A percentile compares a stretch with the other conserved stretches of the same genome.
Conservation (phyloP, 768 basidiomycete genomes). For the Boletellus emodensis region DNA sequence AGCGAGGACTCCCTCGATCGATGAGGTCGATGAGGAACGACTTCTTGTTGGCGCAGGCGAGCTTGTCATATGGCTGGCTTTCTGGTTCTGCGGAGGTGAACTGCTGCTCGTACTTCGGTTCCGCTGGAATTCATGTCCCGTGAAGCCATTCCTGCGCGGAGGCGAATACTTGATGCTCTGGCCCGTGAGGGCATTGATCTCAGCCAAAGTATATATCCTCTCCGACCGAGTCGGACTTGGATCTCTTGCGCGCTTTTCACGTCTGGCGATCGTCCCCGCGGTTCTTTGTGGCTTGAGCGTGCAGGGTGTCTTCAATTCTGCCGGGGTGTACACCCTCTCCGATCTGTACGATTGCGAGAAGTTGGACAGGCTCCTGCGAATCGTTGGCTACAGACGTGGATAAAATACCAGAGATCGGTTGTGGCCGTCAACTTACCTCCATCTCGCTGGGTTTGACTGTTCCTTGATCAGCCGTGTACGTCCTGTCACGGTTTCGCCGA, state of each 20-base stretch:
- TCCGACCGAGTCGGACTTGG: conserved; percentile 31
- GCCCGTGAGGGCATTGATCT: conserved; percentile 30
- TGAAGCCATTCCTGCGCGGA: conserved; percentile 14
- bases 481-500: conserved; percentile 11
- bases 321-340: conserved; percentile 21
- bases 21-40: conserved; percentile 36
- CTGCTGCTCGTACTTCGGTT: conserved; percentile 16
- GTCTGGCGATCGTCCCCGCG: conserved; percentile 9
- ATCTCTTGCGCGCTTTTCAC: conserved; percentile 15
- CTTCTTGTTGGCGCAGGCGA: conserved; percentile 14
- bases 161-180: conserved; percentile 25
- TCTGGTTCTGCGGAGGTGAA: conserved; percentile 20
- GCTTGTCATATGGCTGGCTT: conserved; percentile 6
- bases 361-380: conserved; percentile 20
- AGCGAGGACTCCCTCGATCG: conserved; percentile 50
- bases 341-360: conserved; percentile 23
- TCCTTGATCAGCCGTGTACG: conserved; percentile 9
- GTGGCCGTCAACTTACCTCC: conserved; percentile 17
- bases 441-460: conserved; percentile 16
- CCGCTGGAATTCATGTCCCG: conserved; percentile 8
- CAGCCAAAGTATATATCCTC: conserved; percentile 33
- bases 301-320: conserved; percentile 15
- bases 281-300: conserved; percentile 19
- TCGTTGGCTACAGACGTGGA: conserved; percentile 9
- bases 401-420: background rate